Conservation (phyloP, 305 asterid species). For the Fraxinus xanthoxyloides region DNA sequence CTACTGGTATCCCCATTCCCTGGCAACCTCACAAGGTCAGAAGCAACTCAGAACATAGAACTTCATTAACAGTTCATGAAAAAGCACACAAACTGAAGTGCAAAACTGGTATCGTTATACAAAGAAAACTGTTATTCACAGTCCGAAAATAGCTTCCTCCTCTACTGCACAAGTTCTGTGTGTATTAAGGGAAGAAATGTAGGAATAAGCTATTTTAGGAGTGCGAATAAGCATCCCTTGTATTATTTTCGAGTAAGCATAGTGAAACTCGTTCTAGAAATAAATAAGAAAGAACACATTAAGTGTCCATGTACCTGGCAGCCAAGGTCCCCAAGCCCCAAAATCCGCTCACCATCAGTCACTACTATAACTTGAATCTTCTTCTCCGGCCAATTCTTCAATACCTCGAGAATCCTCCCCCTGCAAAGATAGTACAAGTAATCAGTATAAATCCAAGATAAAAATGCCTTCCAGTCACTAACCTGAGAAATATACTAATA, state of each 20-base stretch:
- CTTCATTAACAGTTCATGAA: background rate
- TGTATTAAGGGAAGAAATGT: background rate
- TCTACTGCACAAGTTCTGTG: background rate
- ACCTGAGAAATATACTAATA: background rate
- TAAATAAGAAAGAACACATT: background rate
- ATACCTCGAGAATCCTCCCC: conserved; percentile 87
- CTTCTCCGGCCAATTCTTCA: conserved; percentile 96
- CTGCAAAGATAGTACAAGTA: conserved; percentile 38
- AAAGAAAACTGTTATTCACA: background rate
- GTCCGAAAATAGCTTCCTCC: background rate
- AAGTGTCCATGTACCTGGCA: conserved; percentile 61
- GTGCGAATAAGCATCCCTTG: background rate
- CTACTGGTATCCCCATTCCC: conserved; percentile 66
- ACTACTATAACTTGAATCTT: conserved; percentile 90
- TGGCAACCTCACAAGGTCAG: conserved; percentile 20
- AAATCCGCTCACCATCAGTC: conserved; percentile 94
- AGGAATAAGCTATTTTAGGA: background rate
- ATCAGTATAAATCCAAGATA: conserved; percentile 22
- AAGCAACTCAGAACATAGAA: background rate
- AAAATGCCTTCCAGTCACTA: conserved; percentile 9
- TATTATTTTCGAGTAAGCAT: background rate
- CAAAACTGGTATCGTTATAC: background rate
- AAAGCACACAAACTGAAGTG: background rate
- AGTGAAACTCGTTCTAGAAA: background rate
- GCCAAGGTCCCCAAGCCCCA: conserved; percentile 99